Evolutionary conservation across 1,139 yeast genomes (phyloP).

Genomic region (Trichomonascaceae sp.): DNA sequence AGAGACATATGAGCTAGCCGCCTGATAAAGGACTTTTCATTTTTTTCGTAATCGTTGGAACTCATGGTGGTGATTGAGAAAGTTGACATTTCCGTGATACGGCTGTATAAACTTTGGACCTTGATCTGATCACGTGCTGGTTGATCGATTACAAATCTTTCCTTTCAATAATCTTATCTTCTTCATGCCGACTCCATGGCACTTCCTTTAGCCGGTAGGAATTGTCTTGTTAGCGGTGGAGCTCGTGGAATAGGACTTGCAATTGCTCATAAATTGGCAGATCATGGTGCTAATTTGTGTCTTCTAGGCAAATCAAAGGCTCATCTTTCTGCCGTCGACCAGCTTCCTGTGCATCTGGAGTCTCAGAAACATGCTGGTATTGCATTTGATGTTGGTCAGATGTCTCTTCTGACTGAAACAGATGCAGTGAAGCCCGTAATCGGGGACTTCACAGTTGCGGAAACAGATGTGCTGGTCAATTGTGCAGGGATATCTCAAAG

Average conservation of each 20-base stretch:
- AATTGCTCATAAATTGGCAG: constrained; percentile 53
- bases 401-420: neutral
- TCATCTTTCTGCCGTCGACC: constrained; percentile 34
- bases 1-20: constrained; percentile 10
- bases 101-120: neutral
- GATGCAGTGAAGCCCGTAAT: neutral
- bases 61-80: neutral
- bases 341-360: constrained; percentile 33
- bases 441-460: constrained; percentile 8
- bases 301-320: constrained; percentile 51
- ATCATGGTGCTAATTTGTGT: constrained; percentile 56
- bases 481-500: constrained; percentile 79
- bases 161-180: neutral
- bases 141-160: neutral
- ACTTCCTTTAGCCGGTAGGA: constrained; percentile 16
- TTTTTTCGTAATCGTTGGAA: neutral
- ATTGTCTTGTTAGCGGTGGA: constrained; percentile 64
- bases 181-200: neutral
- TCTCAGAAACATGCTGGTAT: constrained; percentile 46
- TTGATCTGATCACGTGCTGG: neutral
- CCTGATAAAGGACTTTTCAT: constrained; percentile 4
- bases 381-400: constrained; percentile 43
- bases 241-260: constrained; percentile 77
- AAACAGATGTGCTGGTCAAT: constrained; percentile 52
- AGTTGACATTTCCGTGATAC: neutral